Evolutionary conservation across 768 basidiomycete species (phyloP).

Genomic region (Lentinula sp.): DNA sequence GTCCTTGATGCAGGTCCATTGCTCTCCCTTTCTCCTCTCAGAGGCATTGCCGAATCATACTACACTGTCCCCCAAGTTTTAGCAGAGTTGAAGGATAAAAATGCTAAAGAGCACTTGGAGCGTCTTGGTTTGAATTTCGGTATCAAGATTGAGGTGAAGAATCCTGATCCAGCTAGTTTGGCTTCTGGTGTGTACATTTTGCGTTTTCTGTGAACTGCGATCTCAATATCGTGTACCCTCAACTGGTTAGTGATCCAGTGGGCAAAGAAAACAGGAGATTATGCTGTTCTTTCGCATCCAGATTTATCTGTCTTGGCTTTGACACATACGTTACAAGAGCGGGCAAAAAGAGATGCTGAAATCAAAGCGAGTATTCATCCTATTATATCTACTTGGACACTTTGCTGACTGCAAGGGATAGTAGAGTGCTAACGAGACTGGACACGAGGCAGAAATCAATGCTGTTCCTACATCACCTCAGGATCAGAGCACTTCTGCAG

Average conservation of each 20-base stretch:
- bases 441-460: background rate
- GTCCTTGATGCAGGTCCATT: conserved; percentile 94
- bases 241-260: conserved; percentile 67
- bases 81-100: conserved; percentile 82
- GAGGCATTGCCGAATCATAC: conserved; percentile 84
- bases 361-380: conserved; percentile 18
- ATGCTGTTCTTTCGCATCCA: conserved; percentile 82
- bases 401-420: conserved; percentile 18
- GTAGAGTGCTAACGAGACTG: conserved; percentile 18
- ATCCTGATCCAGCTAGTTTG: conserved; percentile 66
- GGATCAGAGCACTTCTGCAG: background rate
- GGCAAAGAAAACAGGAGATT: conserved; percentile 96
- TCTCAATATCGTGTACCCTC: background rate
- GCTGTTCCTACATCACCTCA: background rate
- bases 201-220: background rate
- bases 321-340: conserved; percentile 70
- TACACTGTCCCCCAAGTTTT: conserved; percentile 89
- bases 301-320: conserved; percentile 91
- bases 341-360: conserved; percentile 33
- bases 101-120: conserved; percentile 83
- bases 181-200: conserved; percentile 41
- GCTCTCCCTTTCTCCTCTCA: conserved; percentile 80
- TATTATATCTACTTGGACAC: background rate
- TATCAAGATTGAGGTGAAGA: conserved; percentile 64
- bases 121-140: conserved; percentile 70